These are phyloP conservation scores for Spinacia oleracea DNA, from an alignment of 179 eudicot species.

Conservation along the genomic window DNA sequence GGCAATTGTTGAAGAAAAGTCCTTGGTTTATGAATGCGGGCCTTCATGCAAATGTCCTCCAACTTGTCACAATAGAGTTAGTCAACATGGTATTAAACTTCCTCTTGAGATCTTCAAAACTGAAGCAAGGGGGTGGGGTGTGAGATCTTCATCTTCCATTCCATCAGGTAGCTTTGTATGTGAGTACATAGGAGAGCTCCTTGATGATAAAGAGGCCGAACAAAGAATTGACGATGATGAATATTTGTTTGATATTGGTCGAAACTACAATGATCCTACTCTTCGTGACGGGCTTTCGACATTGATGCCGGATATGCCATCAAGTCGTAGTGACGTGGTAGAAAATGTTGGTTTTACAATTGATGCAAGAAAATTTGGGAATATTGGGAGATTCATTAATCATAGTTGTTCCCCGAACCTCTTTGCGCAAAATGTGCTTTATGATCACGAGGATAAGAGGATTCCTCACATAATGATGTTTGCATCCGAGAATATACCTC, in stretches of 20 bases:
- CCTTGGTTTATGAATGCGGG: slow-evolving; percentile 85
- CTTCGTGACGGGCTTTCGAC: slow-evolving; percentile 31
- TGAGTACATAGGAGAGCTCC: slow-evolving; percentile 87
- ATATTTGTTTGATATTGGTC: slow-evolving; percentile 83
- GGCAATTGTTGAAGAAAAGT: slow-evolving; percentile 66
- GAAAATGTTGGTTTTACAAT: slow-evolving; percentile 69
- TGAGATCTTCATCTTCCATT: slow-evolving; percentile 60
- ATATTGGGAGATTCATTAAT: slow-evolving; percentile 83
- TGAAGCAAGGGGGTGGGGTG: slow-evolving; percentile 81
- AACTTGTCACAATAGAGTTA: slow-evolving; percentile 74
- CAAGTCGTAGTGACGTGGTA: slow-evolving; percentile 24
- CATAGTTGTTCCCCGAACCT: slow-evolving; percentile 93
- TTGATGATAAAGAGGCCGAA: slow-evolving; percentile 80
- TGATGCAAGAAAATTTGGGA: slow-evolving; percentile 72
- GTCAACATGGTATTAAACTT: slow-evolving; percentile 64
- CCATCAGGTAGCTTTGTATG: slow-evolving; percentile 88
- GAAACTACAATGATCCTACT: slow-evolving; percentile 53
- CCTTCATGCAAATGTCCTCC: slow-evolving; percentile 78
- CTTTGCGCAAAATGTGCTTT: slow-evolving; percentile 82
- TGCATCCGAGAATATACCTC: slow-evolving; percentile 84
- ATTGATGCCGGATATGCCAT: slow-evolving; percentile 32
- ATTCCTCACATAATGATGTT: slow-evolving; percentile 92
- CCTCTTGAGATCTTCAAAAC: slow-evolving; percentile 90
- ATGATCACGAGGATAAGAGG: slow-evolving; percentile 69
- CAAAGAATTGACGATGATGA: slow-evolving; percentile 65